phyloP scores from a whole-genome alignment of 208 protist genomes.

The Zelonia costaricensis region DNA sequence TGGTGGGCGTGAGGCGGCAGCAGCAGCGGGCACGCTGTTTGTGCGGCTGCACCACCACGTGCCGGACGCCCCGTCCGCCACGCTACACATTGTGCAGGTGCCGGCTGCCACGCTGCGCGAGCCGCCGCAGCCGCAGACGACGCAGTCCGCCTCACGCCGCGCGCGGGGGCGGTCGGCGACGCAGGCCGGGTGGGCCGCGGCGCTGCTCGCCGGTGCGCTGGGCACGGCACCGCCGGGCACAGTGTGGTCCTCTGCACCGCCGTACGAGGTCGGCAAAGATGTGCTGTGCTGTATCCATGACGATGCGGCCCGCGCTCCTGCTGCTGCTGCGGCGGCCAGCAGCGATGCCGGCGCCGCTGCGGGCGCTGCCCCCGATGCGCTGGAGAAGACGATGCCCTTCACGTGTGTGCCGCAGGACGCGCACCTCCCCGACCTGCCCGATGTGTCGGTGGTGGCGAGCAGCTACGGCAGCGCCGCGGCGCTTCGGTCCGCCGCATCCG shows the following conservation, averaged over 20 bases:
- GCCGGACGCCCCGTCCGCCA: background rate
- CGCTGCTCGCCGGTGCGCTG: background rate
- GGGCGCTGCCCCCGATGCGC: background rate
- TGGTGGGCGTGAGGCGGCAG: too few species aligned
- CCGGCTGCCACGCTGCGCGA: slow-evolving; percentile 5
- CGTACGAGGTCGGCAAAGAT: slow-evolving; percentile 2
- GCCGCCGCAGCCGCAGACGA: background rate
- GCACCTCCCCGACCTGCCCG: slow-evolving; percentile 13
- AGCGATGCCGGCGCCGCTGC: too few species aligned
- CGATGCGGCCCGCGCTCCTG: background rate
- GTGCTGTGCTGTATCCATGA: slow-evolving; percentile 19
- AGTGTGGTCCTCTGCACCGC: slow-evolving; percentile 4
- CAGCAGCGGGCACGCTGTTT: background rate
- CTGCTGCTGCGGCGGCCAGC: too few species aligned
- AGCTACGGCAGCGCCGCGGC: too few species aligned
- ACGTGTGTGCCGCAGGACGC: slow-evolving; percentile 12
- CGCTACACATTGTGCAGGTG: slow-evolving; percentile 9
- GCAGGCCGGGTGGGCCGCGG: slow-evolving; percentile 6
- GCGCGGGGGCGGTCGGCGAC: background rate
- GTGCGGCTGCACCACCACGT: slow-evolving; percentile 11
- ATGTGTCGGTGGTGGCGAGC: background rate
- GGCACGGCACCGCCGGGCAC: background rate
- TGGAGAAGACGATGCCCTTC: slow-evolving; percentile 5
- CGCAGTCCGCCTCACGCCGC: slow-evolving; percentile 4
- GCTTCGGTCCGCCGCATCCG: too few species aligned